Evolutionary conservation across 768 basidiomycete genomes (phyloP).

Genomic region (Kwoniella dejecticola): DNA sequence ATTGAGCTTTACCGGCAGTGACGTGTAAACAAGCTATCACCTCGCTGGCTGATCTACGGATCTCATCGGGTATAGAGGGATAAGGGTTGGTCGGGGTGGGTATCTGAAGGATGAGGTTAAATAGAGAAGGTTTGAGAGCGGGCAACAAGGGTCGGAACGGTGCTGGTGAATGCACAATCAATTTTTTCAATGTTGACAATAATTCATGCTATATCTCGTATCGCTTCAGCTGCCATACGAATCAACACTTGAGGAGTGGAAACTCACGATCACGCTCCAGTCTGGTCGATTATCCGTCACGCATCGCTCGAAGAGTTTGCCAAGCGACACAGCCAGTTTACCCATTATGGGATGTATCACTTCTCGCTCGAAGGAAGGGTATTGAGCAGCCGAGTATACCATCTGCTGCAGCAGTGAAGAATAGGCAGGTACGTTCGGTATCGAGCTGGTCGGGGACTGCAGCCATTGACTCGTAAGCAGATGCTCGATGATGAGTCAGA

Average conservation of each 20-base stretch:
- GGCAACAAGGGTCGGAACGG: constrained; percentile 49
- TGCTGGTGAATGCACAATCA: constrained; percentile 49
- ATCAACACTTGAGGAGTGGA: neutral
- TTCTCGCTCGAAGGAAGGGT: constrained; percentile 48
- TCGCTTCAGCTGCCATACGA: neutral
- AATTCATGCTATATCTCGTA: constrained; percentile 17
- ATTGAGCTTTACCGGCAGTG: constrained; percentile 36
- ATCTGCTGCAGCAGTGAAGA: constrained; percentile 20
- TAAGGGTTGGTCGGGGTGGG: constrained; percentile 10
- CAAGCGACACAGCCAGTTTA: constrained; percentile 34
- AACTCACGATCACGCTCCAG: constrained; percentile 26
- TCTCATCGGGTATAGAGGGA: constrained; percentile 14
- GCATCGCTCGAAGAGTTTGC: constrained; percentile 26
- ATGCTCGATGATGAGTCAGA: too few species aligned
- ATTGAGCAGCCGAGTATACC: constrained; percentile 24
- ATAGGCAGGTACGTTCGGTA: constrained; percentile 3
- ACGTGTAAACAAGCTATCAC: constrained; percentile 35
- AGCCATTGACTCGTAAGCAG: too few species aligned
- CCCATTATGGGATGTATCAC: constrained; percentile 43
- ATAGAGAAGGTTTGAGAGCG: constrained; percentile 33
- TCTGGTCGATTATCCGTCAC: constrained; percentile 13
- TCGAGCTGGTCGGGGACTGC: constrained; percentile 14
- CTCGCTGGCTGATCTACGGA: constrained; percentile 22
- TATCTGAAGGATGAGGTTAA: constrained; percentile 27
- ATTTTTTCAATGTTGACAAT: constrained; percentile 28